These are phyloP conservation scores for Tolypocladium tropicale DNA, from an alignment of 2,329 filamentous ascomycete species.

Conservation along the genomic window DNA sequence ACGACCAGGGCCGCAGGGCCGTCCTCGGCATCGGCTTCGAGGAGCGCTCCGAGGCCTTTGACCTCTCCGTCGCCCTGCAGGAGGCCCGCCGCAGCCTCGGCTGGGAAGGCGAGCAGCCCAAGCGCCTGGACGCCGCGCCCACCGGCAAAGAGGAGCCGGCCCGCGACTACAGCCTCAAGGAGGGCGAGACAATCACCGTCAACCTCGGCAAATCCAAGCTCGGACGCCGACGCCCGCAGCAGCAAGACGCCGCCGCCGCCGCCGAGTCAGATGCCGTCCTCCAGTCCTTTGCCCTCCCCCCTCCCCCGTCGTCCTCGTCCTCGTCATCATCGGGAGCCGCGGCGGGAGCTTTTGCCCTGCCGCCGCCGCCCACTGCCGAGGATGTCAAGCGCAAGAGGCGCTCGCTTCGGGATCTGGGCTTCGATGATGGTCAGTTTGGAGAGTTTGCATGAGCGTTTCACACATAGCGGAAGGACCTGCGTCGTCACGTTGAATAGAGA, in stretches of 20 bases:
- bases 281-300: conserved; percentile 62
- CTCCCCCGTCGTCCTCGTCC: conserved; percentile 44
- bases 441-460: conserved; percentile 53
- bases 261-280: conserved; percentile 16
- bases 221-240: conserved; percentile 34
- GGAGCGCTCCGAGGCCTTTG: conserved; percentile 76
- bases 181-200: conserved; percentile 80
- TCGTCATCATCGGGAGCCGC: conserved; percentile 5
- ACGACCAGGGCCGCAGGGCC: conserved; percentile 65
- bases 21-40: conserved; percentile 79
- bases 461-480: neutral
- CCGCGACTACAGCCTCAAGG: conserved; percentile 75
- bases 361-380: conserved; percentile 55
- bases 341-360: conserved; percentile 41
- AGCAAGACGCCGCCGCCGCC: conserved; percentile 7
- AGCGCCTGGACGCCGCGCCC: conserved; percentile 11
- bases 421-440: conserved; percentile 81
- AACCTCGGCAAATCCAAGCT: conserved; percentile 52
- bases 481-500: neutral
- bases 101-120: conserved; percentile 32
- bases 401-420: conserved; percentile 58
- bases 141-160: conserved; percentile 25
- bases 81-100: conserved; percentile 64
- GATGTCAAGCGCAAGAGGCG: conserved; percentile 50
- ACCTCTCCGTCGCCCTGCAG: conserved; percentile 72